Evolutionary conservation across 2,329 filamentous ascomycete genomes (phyloP).

Genomic region (Neofusicoccum laricinum): DNA sequence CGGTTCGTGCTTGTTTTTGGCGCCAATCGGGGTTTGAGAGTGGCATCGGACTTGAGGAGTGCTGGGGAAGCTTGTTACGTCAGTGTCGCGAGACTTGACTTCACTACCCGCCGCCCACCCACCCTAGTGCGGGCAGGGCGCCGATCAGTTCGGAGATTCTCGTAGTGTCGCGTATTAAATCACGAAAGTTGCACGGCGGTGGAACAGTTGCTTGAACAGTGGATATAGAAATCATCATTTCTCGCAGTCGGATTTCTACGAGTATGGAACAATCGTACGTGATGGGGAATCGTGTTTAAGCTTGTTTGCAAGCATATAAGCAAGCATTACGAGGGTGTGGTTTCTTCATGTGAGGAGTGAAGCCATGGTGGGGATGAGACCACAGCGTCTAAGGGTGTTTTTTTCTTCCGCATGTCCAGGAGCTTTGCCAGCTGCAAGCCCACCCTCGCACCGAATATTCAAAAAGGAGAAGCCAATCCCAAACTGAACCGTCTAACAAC

Average conservation of each 20-base stretch:
- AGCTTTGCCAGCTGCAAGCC: neutral
- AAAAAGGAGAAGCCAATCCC: neutral
- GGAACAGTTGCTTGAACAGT: neutral
- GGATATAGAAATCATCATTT: conserved; percentile 1
- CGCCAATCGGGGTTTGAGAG: too few species aligned
- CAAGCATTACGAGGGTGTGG: conserved; percentile 3
- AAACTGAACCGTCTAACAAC: conserved; percentile 1
- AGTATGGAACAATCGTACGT: neutral
- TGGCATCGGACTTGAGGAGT: too few species aligned
- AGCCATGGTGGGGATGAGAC: neutral
- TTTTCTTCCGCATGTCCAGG: neutral
- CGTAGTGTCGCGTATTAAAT: too few species aligned
- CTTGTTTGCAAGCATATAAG: conserved; percentile 2
- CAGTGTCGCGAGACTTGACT: too few species aligned
- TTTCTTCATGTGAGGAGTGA: neutral
- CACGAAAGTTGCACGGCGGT: neutral
- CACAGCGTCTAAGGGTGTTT: conserved; percentile 1
- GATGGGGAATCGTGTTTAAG: conserved; percentile 4
- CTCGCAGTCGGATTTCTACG: neutral
- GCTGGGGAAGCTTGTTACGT: too few species aligned
- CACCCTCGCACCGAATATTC: neutral
- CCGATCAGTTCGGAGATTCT: too few species aligned
- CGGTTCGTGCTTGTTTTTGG: too few species aligned
- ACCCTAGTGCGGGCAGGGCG: too few species aligned
- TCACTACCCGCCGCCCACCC: too few species aligned